Base-by-base conservation (phyloP, 129 eudicot species). In the Apium graveolens region DNA sequence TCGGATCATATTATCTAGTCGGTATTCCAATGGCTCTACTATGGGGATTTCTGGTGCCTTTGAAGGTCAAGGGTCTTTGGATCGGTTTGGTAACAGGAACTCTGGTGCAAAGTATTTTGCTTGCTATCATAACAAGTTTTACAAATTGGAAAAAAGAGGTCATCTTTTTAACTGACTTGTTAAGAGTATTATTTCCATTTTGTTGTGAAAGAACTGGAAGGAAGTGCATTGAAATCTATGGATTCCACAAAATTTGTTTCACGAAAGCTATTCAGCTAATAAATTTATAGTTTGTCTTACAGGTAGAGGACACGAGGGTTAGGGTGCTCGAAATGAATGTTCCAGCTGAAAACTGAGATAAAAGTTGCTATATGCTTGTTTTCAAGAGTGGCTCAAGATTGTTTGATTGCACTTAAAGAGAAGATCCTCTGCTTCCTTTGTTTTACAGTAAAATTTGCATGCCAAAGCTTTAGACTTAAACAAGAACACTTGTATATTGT, bases 141-240 rank as follows among this genome's bases (percentile, higher is more conserved):
- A 84, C 78, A 2, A 75, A 87, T 63, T 84, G 90, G 90, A 27
- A 77, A 63, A 82, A 84, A 80, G 82, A 82, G 90, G 90, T 84
- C 51, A 3, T 55, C 9, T 21, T 55, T 10, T 55, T 1, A 55
- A 24, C 24, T 12, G 29, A 7, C 13, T 20, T 20, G 6, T 5
- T 34, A 18, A 29, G 2, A 35, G 4, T 1, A 3, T 0, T 24
- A 49, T 18, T 49, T 3, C 17, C 5, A 63, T 63, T 6, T 1
- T 46, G 21, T 46, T 3, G 3, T 13, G 16, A 3, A 14, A 14
- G 5, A 14, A 3, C 0, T 1, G 53, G 1, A 14, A 13, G 3
- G 3, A 5, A 14, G 53, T 21, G 3, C 16, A 3, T n/a, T 14
- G 21, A 4, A 46, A 46, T 46, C 20, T 46, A 46, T 3, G 18